These are phyloP conservation scores for Rhizodiscina lignyota DNA, from an alignment of 495 filamentous ascomycete species.

Conservation along the genomic window DNA sequence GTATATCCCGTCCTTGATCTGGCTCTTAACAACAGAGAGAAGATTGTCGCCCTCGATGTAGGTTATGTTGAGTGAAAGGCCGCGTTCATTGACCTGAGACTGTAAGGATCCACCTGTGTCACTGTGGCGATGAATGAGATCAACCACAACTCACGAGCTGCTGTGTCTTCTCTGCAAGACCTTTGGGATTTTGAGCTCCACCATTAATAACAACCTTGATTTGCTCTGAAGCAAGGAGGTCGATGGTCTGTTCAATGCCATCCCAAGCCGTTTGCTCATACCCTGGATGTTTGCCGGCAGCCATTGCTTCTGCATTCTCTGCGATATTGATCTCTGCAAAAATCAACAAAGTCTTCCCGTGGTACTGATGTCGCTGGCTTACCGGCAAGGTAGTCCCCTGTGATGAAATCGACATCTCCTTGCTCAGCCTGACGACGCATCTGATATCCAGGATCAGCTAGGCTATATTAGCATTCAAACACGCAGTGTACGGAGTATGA, in stretches of 20 bases:
- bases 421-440: conserved; percentile 29
- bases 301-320: conserved; percentile 26
- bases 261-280: conserved; percentile 30
- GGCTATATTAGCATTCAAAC: too few species aligned
- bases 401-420: conserved; percentile 36
- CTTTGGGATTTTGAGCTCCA: conserved; percentile 27
- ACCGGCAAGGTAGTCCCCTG: conserved; percentile 38
- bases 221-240: conserved; percentile 24
- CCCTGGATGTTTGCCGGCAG: conserved; percentile 22
- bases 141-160: conserved; percentile 15
- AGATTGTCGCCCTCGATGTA: conserved; percentile 32
- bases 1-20: conserved; percentile 13
- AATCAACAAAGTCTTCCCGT: background rate
- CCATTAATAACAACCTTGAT: conserved; percentile 31
- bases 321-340: conserved; percentile 27
- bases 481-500: background rate
- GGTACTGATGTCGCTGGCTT: conserved; percentile 8
- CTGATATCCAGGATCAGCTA: conserved; percentile 27
- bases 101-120: too few species aligned
- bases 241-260: conserved; percentile 26
- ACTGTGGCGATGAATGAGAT: background rate
- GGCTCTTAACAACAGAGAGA: conserved; percentile 12
- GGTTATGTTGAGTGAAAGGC: conserved; percentile 24
- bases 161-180: conserved; percentile 23
- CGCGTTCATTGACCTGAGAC: conserved; percentile 14